Percentiles rank a stretch among this genome's conserved stretches.
phyloP scores from a whole-genome alignment of 495 filamentous ascomycete species.

The Platismatia glauca region DNA sequence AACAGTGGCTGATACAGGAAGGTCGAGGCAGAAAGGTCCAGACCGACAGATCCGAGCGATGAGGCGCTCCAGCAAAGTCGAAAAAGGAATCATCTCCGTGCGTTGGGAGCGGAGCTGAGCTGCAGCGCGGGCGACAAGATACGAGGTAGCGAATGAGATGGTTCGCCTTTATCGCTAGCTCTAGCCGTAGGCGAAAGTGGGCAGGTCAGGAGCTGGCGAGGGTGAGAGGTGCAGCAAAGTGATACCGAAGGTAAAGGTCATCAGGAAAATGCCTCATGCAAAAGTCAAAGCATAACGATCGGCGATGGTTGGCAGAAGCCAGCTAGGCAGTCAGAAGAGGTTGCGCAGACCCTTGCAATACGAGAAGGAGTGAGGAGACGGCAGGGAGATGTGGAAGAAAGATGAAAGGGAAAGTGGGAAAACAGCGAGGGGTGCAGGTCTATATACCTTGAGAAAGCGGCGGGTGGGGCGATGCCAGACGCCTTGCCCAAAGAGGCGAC shows the following conservation, averaged over 20 bases:
- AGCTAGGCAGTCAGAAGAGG: background rate
- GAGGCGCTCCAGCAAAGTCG: background rate
- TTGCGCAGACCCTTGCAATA: background rate
- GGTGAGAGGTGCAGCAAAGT: background rate
- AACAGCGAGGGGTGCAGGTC: background rate
- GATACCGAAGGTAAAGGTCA: background rate
- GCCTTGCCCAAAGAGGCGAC: no score
- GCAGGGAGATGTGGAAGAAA: background rate
- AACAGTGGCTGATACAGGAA: background rate
- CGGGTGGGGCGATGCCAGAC: no score
- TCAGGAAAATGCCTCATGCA: background rate
- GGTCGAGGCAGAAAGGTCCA: background rate
- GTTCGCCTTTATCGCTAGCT: background rate
- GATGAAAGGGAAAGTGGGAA: background rate
- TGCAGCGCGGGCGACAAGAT: background rate
- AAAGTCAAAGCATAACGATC: background rate
- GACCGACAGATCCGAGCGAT: slow-evolving; percentile 3
- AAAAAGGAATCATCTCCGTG: slow-evolving; percentile 3
- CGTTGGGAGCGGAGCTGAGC: background rate
- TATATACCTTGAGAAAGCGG: no score
- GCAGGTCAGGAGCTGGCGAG: background rate
- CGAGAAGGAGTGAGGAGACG: background rate
- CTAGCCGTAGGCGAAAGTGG: background rate
- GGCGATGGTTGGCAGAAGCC: background rate
- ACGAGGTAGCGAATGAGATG: slow-evolving; percentile 1